Evolutionary conservation across 2,329 filamentous ascomycete genomes (phyloP).

Genomic region (Epichloe elymi): DNA sequence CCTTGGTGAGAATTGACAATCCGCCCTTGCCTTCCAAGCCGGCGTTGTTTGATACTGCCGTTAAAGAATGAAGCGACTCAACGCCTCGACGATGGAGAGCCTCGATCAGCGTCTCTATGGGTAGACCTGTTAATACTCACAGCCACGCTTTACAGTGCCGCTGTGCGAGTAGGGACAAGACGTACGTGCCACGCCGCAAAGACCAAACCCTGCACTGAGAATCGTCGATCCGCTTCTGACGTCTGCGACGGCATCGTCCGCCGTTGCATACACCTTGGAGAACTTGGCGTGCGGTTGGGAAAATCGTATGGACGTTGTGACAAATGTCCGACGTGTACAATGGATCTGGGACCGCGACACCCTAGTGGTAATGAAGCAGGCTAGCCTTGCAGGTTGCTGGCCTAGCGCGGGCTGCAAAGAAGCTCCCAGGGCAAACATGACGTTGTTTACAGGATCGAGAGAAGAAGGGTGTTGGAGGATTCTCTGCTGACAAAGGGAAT

Average conservation of each 20-base stretch:
- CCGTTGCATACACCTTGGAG: slow-evolving; percentile 39
- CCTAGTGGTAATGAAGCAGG: slow-evolving; percentile 1
- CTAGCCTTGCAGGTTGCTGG: background rate
- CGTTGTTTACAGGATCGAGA: background rate
- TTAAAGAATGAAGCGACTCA: slow-evolving; percentile 52
- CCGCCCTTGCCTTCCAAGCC: slow-evolving; percentile 56
- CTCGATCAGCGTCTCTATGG: slow-evolving; percentile 56
- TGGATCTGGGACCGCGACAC: background rate
- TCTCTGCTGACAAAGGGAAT: background rate
- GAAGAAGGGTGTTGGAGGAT: background rate
- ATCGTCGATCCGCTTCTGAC: slow-evolving; percentile 57
- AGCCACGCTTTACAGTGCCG: background rate
- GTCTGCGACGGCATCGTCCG: slow-evolving; percentile 57
- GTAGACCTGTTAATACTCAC: slow-evolving; percentile 1
- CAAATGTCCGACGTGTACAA: slow-evolving; percentile 1
- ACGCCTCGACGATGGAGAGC: slow-evolving; percentile 48
- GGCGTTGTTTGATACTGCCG: slow-evolving; percentile 71
- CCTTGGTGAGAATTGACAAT: slow-evolving; percentile 52
- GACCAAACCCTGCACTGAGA: slow-evolving; percentile 68
- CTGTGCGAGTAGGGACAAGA: background rate
- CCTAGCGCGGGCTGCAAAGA: background rate
- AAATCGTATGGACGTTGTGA: slow-evolving; percentile 3
- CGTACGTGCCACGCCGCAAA: slow-evolving; percentile 56
- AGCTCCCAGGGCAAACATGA: background rate
- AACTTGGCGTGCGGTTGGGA: slow-evolving; percentile 15